Percentiles rank a stretch among this genome's conserved stretches.
Evolutionary conservation across 495 filamentous ascomycete genomes (phyloP).

Genomic region (Daldinia bambusicola): DNA sequence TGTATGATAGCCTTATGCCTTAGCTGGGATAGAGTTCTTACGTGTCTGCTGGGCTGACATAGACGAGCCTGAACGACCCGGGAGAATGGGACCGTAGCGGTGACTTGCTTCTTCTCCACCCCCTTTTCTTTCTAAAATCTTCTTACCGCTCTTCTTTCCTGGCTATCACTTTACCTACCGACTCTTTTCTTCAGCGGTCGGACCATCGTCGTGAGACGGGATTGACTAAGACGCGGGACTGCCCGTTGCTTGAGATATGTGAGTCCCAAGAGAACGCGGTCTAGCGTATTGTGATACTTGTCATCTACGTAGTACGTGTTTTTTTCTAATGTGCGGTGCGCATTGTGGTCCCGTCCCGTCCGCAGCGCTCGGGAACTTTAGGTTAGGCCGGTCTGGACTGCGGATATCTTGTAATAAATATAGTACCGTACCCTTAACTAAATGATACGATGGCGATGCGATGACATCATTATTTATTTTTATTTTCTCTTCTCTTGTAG

Average conservation of each 20-base stretch:
- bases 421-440: neutral
- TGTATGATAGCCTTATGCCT: neutral
- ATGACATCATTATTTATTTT: slow-evolving; percentile 15
- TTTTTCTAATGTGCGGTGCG: neutral
- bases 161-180: neutral
- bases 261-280: no score
- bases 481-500: neutral
- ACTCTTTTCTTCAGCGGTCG: neutral
- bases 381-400: neutral
- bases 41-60: slow-evolving; percentile 1
- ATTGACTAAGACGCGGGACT: neutral
- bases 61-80: slow-evolving; percentile 11
- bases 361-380: neutral
- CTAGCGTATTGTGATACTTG: neutral
- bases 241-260: neutral
- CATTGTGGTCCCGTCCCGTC: neutral
- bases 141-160: no score
- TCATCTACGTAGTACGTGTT: neutral
- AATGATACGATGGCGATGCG: neutral
- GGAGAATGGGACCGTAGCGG: slow-evolving; percentile 23
- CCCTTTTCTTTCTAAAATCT: neutral
- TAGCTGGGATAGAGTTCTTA: slow-evolving; percentile 29
- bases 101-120: slow-evolving; percentile 4
- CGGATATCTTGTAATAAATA: slow-evolving; percentile 4
- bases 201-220: neutral